Conservation (phyloP, 768 basidiomycete genomes). For the Pholiota molesta region DNA sequence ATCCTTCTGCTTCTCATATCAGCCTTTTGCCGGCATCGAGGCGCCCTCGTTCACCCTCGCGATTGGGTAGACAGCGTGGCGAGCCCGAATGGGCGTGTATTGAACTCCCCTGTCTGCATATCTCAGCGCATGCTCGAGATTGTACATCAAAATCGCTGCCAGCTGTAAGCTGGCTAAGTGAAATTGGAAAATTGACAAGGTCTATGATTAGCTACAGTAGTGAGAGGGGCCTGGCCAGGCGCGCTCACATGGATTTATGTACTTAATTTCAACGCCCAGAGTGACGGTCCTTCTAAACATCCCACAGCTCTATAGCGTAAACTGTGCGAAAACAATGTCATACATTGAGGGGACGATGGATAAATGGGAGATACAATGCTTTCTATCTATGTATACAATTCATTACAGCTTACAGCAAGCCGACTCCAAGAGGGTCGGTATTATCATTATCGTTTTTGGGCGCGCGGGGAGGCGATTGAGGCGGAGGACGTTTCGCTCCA, state of each 20-base stretch:
- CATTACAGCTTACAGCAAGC: conserved; percentile 46
- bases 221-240: too few relatives aligned
- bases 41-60: neutral
- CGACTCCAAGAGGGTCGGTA: conserved; percentile 72
- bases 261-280: too few relatives aligned
- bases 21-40: neutral
- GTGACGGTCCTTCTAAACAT: neutral
- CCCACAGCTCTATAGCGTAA: neutral
- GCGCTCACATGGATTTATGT: neutral
- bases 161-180: neutral
- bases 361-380: conserved; percentile 7
- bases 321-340: neutral
- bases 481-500: conserved; percentile 15
- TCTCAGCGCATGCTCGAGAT: neutral
- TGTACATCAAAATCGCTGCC: neutral
- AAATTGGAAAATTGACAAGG: neutral
- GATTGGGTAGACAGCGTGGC: neutral
- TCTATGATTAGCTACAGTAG: neutral
- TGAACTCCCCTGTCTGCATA: too few relatives aligned
- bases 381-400: conserved; percentile 9
- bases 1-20: neutral
- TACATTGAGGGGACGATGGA: neutral
- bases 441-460: conserved; percentile 27
- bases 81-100: neutral
- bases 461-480: conserved; percentile 17